Evolutionary conservation across 1,284 basidiomycete species (phyloP).

Genomic region (Pseudomicrostroma phylloplanum): DNA sequence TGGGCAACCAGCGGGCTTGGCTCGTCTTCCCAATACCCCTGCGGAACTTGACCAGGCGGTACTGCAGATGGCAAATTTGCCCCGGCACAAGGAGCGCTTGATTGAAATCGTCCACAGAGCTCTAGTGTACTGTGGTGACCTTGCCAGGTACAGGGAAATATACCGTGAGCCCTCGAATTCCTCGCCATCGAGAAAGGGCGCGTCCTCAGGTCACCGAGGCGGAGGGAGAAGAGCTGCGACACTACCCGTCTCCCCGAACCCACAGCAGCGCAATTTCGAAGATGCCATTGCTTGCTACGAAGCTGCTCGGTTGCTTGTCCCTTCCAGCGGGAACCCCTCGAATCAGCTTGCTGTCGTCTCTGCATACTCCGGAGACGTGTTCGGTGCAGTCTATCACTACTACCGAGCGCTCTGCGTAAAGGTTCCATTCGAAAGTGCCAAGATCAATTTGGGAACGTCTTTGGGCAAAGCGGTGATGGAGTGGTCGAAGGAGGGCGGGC

Average conservation of each 20-base stretch:
- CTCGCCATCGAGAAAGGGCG: not conserved
- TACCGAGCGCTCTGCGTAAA: slow-evolving; percentile 83
- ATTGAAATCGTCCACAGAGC: slow-evolving; percentile 69
- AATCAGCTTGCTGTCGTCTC: slow-evolving; percentile 92
- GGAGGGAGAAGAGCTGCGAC: slow-evolving; percentile 1
- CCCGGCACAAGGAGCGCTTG: slow-evolving; percentile 30
- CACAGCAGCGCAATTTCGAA: slow-evolving; percentile 24
- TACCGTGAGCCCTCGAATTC: slow-evolving; percentile 53
- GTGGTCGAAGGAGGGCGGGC: slow-evolving; percentile 15
- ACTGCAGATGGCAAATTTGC: slow-evolving; percentile 24
- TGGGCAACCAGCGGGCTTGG: slow-evolving; percentile 12
- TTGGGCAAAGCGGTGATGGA: slow-evolving; percentile 26
- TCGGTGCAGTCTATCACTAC: slow-evolving; percentile 74
- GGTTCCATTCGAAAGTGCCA: slow-evolving; percentile 77
- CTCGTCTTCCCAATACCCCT: slow-evolving; percentile 11
- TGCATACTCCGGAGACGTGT: slow-evolving; percentile 74
- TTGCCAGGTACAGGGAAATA: slow-evolving; percentile 84
- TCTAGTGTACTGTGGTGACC: slow-evolving; percentile 84
- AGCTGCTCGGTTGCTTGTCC: slow-evolving; percentile 38
- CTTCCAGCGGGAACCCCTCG: slow-evolving; percentile 63
- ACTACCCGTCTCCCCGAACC: not conserved
- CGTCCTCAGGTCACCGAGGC: slow-evolving; percentile 4
- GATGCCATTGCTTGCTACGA: slow-evolving; percentile 38
- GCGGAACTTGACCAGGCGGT: slow-evolving; percentile 20
- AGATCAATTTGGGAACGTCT: slow-evolving; percentile 70